These are phyloP conservation scores for Pterocarpus macrocarpus DNA, from an alignment of 306 rosid genomes.

Conservation along the genomic window DNA sequence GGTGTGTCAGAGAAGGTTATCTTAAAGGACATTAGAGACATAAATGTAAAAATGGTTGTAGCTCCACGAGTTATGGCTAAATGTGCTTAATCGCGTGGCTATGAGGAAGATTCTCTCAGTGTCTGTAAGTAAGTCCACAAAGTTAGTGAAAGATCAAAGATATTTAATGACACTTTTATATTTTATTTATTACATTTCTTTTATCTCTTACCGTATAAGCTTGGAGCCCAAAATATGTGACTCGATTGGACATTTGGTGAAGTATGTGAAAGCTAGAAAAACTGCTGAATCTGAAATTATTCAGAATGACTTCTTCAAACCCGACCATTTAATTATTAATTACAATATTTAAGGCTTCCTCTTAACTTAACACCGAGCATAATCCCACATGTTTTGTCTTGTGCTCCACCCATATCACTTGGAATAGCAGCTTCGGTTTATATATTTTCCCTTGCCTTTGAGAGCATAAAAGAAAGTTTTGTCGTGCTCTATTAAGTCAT, in stretches of 20 bases:
- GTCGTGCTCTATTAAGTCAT: slow-evolving; percentile 34
- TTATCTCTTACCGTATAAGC: slow-evolving; percentile 6
- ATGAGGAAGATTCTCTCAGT: slow-evolving; percentile 32
- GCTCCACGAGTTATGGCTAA: slow-evolving; percentile 47
- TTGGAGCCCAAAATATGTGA: slow-evolving; percentile 36
- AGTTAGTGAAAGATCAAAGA: slow-evolving; percentile 10
- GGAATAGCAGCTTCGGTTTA: slow-evolving; percentile 37
- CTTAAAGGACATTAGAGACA: slow-evolving; percentile 40
- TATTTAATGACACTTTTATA: not conserved
- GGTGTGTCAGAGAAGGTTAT: slow-evolving; percentile 52
- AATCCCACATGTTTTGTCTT: slow-evolving; percentile 74
- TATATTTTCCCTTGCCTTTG: slow-evolving; percentile 37
- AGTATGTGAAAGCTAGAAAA: slow-evolving; percentile 18
- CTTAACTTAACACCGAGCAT: slow-evolving; percentile 43
- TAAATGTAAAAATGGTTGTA: slow-evolving; percentile 37
- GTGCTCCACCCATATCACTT: slow-evolving; percentile 69
- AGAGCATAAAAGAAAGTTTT: slow-evolving; percentile 33
- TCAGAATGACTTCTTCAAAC: slow-evolving; percentile 42
- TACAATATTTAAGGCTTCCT: slow-evolving; percentile 36
- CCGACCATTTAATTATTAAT: slow-evolving; percentile 44
- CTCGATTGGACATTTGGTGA: not conserved
- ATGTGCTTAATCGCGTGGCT: slow-evolving; percentile 40
- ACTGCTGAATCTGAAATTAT: slow-evolving; percentile 45
- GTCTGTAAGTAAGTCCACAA: slow-evolving; percentile 18
- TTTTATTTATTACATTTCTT: not conserved